These are phyloP conservation scores for Ceratobasidium sp. DNA, from an alignment of 1,284 basidiomycete genomes.

Conservation along the genomic window DNA sequence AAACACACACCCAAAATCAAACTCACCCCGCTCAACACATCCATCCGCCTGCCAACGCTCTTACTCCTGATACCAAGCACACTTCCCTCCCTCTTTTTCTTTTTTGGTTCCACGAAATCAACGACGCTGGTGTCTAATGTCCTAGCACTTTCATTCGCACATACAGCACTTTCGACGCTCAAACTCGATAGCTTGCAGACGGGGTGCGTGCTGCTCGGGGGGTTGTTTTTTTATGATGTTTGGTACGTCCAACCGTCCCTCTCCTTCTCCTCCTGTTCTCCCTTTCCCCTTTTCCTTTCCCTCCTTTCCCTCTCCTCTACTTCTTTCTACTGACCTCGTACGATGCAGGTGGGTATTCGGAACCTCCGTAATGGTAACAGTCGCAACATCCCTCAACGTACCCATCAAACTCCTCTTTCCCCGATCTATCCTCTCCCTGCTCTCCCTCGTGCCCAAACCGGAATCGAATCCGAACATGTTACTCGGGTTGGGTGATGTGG, in stretches of 20 bases:
- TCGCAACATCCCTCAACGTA: constrained; percentile 92
- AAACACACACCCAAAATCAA: no score
- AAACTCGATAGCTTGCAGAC: constrained; percentile 93
- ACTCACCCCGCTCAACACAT: constrained; percentile 51
- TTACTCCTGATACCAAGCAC: constrained; percentile 74
- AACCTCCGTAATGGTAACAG: constrained; percentile 77
- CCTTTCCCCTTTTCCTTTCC: no score
- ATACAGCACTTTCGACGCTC: constrained; percentile 84
- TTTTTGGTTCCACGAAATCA: constrained; percentile 62
- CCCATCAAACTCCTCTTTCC: constrained; percentile 94
- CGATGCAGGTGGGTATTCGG: constrained; percentile 30
- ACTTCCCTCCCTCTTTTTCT: constrained; percentile 77
- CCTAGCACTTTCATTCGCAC: constrained; percentile 86
- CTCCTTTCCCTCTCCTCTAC: no score
- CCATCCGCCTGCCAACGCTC: constrained; percentile 64
- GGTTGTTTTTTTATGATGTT: constrained; percentile 90
- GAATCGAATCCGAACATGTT: constrained; percentile 70
- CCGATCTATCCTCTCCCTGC: constrained; percentile 72
- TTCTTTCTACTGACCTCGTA: no score
- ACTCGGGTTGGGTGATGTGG: constrained; percentile 93
- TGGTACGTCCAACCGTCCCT: constrained; percentile 80
- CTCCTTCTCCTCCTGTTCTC: no score
- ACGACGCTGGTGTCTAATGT: constrained; percentile 84
- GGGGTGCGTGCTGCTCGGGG: constrained; percentile 82
- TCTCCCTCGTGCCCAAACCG: constrained; percentile 4